Evolutionary conservation across 768 basidiomycete species (phyloP).

Genomic region (Suillus subluteus): DNA sequence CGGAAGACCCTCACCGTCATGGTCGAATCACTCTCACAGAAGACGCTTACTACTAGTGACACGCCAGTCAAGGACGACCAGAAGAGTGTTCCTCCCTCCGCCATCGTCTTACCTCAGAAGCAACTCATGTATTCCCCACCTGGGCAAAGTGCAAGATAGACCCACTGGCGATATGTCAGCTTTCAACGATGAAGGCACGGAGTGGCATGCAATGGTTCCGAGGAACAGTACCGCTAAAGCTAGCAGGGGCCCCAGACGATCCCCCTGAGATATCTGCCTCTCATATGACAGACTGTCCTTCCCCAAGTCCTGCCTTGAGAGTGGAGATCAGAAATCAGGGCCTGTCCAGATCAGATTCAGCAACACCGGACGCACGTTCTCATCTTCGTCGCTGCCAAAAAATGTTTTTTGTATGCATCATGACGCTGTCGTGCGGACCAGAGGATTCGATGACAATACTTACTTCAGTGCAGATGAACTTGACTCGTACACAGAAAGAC

Average conservation of each 20-base stretch:
- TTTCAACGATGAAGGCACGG: slow-evolving; percentile 76
- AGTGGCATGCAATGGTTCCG: slow-evolving; percentile 99
- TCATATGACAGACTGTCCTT: slow-evolving; percentile 27
- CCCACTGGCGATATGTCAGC: slow-evolving; percentile 52
- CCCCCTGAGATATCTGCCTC: slow-evolving; percentile 9
- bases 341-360: background rate
- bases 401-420: too few species aligned
- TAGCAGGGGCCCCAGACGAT: slow-evolving; percentile 31
- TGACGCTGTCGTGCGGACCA: too few species aligned
- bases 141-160: slow-evolving; percentile 26
- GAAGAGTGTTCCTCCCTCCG: slow-evolving; percentile 33
- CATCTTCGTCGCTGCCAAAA: too few species aligned
- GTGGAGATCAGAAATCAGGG: slow-evolving; percentile 15
- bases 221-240: slow-evolving; percentile 57
- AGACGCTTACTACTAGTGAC: slow-evolving; percentile 31
- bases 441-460: too few species aligned
- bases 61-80: slow-evolving; percentile 47
- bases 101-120: slow-evolving; percentile 28
- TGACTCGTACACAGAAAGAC: too few species aligned
- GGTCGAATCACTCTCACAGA: slow-evolving; percentile 46
- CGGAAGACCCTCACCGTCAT: slow-evolving; percentile 87
- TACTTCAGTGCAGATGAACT: too few species aligned
- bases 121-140: slow-evolving; percentile 24
- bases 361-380: too few species aligned
- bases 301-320: slow-evolving; percentile 27